A percentile compares a stretch with the other conserved stretches of the same genome.
Conservation (phyloP, 1,284 basidiomycete species). For the Cutaneotrichosporon daszewskae region DNA sequence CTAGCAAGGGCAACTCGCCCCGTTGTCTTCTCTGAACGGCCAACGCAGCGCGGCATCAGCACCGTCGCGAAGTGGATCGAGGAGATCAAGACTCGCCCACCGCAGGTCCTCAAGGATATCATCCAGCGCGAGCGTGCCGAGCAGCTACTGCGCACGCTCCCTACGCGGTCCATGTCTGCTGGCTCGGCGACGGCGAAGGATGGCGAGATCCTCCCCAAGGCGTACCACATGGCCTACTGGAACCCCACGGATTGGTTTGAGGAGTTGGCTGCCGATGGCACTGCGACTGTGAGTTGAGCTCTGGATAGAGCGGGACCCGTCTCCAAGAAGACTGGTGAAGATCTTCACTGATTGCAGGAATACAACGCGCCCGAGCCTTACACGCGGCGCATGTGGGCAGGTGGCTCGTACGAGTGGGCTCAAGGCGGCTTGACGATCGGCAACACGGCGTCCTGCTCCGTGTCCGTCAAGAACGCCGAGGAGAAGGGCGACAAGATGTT, state of each 20-base stretch:
- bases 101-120: conserved; percentile 13
- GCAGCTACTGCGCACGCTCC: conserved; percentile 53
- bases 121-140: conserved; percentile 19
- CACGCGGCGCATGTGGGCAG: conserved; percentile 75
- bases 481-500: conserved; percentile 73
- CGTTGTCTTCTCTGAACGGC: no score
- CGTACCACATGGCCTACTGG: conserved; percentile 70
- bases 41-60: no score
- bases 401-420: conserved; percentile 63
- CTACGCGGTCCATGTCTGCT: conserved; percentile 52
- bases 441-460: conserved; percentile 52
- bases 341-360: conserved; percentile 44
- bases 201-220: conserved; percentile 54
- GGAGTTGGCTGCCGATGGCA: conserved; percentile 59
- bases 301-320: no score
- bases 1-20: no score
- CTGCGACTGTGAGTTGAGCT: conserved; percentile 55
- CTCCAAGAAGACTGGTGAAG: neutral
- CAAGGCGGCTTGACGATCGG: conserved; percentile 55
- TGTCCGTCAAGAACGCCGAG: conserved; percentile 56
- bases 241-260: conserved; percentile 60
- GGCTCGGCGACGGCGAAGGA: conserved; percentile 12
- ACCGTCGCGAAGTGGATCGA: conserved; percentile 22
- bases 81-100: conserved; percentile 15
- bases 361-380: conserved; percentile 62